Evolutionary conservation across 345 rosid genomes (phyloP).

Genomic region (Populus davidiana): DNA sequence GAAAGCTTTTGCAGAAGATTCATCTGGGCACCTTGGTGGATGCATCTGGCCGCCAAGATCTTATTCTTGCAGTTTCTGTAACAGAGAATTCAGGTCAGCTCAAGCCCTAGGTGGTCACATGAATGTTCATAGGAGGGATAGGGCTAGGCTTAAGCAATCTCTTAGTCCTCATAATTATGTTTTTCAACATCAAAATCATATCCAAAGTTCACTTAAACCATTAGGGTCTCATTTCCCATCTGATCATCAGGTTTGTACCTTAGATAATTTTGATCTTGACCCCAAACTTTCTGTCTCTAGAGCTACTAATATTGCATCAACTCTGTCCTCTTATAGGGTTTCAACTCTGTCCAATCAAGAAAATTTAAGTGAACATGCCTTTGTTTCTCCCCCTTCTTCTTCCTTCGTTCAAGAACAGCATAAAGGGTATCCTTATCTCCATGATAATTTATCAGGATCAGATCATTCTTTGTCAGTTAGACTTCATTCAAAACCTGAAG

Average conservation of each 20-base stretch:
- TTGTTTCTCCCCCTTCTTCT: constrained; percentile 10
- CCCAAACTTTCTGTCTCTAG: constrained; percentile 12
- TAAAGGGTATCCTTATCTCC: neutral
- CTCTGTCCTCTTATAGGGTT: constrained; percentile 34
- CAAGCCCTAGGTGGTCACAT: constrained; percentile 96
- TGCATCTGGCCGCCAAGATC: constrained; percentile 93
- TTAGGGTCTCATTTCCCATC: constrained; percentile 13
- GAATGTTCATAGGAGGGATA: constrained; percentile 92
- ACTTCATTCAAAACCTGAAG: constrained; percentile 13
- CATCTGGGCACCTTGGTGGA: constrained; percentile 45
- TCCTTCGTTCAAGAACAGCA: neutral
- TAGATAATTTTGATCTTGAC: constrained; percentile 14
- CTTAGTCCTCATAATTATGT: constrained; percentile 9
- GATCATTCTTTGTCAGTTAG: neutral
- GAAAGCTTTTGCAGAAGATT: constrained; percentile 79
- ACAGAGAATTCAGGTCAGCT: constrained; percentile 80
- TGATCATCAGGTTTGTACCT: neutral
- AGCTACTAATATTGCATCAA: neutral
- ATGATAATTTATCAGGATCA: neutral
- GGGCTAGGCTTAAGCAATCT: constrained; percentile 74
- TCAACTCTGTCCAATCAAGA: constrained; percentile 23
- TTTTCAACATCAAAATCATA: constrained; percentile 9
- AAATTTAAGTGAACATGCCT: constrained; percentile 8
- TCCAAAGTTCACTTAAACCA: constrained; percentile 5
- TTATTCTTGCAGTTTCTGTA: constrained; percentile 78